A percentile compares a stretch with the other conserved stretches of the same genome.
Conservation (phyloP, 345 rosid species). For the Dovyalis caffra region DNA sequence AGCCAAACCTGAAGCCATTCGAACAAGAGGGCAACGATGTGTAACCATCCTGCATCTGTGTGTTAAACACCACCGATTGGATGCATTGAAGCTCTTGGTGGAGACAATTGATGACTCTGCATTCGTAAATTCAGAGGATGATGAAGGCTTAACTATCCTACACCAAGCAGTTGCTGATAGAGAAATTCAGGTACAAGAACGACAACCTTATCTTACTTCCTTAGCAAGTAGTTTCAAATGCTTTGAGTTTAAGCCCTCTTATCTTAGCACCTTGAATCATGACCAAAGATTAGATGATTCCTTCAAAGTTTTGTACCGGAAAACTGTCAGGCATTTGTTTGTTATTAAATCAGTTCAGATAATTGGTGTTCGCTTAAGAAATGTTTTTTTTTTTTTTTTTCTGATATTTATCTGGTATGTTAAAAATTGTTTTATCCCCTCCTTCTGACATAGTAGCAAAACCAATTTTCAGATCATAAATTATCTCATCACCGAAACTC, state of each 20-base stretch:
- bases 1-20: neutral
- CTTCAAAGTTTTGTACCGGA: too few species aligned
- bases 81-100: slow-evolving; percentile 5
- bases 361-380: too few species aligned
- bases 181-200: slow-evolving; percentile 5
- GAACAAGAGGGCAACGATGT: neutral
- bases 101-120: neutral
- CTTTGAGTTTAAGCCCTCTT: neutral
- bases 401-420: neutral
- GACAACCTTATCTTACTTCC: too few species aligned
- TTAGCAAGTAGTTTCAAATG: too few species aligned
- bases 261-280: neutral
- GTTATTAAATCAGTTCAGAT: too few species aligned
- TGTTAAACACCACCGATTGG: neutral
- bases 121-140: slow-evolving; percentile 4
- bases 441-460: neutral
- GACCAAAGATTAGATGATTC: too few species aligned
- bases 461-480: neutral
- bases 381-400: too few species aligned
- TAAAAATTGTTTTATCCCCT: neutral
- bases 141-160: slow-evolving; percentile 1
- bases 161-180: slow-evolving; percentile 1
- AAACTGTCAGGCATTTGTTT: too few species aligned
- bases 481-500: neutral
- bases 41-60: slow-evolving; percentile 15